These are phyloP conservation scores for Tolypocladium amazonense DNA, from an alignment of 2,329 filamentous ascomycete species.

Conservation along the genomic window DNA sequence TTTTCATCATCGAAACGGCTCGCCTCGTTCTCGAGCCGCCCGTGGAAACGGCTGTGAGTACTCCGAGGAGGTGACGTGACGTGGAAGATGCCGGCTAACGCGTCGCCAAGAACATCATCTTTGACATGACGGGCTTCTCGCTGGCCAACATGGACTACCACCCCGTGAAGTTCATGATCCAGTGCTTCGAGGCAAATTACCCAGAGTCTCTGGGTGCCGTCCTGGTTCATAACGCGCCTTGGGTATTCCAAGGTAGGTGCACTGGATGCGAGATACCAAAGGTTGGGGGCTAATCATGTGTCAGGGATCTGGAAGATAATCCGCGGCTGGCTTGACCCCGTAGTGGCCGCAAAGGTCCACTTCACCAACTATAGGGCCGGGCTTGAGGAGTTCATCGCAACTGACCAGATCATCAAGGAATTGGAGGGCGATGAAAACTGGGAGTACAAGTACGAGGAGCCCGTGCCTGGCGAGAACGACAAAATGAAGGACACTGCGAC, in stretches of 20 bases:
- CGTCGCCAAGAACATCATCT: slow-evolving; percentile 63
- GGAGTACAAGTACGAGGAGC: slow-evolving; percentile 74
- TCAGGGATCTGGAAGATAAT: slow-evolving; percentile 93
- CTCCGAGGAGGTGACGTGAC: neutral
- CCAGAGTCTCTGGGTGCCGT: slow-evolving; percentile 85
- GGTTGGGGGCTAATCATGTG: neutral
- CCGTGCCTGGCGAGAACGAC: slow-evolving; percentile 64
- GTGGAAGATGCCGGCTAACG: neutral
- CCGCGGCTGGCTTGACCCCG: slow-evolving; percentile 89
- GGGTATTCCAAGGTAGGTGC: slow-evolving; percentile 76
- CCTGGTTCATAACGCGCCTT: slow-evolving; percentile 90
- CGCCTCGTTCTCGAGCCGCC: slow-evolving; percentile 69
- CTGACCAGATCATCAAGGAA: slow-evolving; percentile 64
- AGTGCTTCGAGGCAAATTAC: slow-evolving; percentile 98
- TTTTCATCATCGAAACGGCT: slow-evolving; percentile 91
- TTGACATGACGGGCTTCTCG: slow-evolving; percentile 91
- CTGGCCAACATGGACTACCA: slow-evolving; percentile 98
- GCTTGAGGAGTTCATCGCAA: slow-evolving; percentile 64
- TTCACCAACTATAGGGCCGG: slow-evolving; percentile 80
- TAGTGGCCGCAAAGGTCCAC: slow-evolving; percentile 87
- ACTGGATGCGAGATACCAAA: neutral
- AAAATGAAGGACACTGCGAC: slow-evolving; percentile 56
- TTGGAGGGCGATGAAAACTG: slow-evolving; percentile 80
- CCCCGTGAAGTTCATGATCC: slow-evolving; percentile 98
- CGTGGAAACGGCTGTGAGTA: slow-evolving; percentile 81